Evolutionary conservation across 2,329 filamentous ascomycete species (phyloP).

Genomic region (Colletotrichum caudatum): DNA sequence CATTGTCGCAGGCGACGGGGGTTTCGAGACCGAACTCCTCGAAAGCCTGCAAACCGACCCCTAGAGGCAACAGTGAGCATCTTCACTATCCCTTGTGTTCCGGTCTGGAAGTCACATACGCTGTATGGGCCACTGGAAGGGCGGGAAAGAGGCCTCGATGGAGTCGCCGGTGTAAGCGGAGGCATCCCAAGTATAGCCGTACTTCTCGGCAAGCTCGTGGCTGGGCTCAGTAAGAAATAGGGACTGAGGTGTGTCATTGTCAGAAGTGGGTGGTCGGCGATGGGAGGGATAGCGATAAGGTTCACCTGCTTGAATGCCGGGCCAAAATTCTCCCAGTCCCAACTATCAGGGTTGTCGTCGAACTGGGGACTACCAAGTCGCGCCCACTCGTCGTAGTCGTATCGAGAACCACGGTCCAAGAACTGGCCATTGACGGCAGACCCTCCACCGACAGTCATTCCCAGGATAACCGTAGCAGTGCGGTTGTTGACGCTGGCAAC

Average conservation of each 20-base stretch:
- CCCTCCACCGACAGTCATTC: conserved; percentile 52
- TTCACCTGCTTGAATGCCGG: conserved; percentile 53
- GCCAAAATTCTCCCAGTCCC: conserved; percentile 53
- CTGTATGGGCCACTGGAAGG: conserved; percentile 50
- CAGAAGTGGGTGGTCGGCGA: background rate
- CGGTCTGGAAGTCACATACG: conserved; percentile 38
- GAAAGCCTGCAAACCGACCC: conserved; percentile 42
- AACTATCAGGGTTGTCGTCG: conserved; percentile 44
- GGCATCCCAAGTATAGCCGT: conserved; percentile 50
- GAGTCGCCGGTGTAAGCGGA: conserved; percentile 50
- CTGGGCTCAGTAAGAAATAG: conserved; percentile 43
- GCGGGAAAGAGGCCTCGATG: conserved; percentile 50
- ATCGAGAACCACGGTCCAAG: conserved; percentile 52
- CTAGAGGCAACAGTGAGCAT: background rate
- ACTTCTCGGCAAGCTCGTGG: conserved; percentile 45
- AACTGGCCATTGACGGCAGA: conserved; percentile 55
- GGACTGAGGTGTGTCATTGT: background rate
- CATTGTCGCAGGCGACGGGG: conserved; percentile 46
- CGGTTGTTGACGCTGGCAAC: conserved; percentile 47
- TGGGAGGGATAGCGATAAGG: background rate
- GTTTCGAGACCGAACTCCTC: conserved; percentile 46
- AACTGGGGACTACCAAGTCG: conserved; percentile 46
- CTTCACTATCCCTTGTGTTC: background rate
- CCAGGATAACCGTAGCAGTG: conserved; percentile 47
- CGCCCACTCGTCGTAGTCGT: conserved; percentile 54